Percentiles rank a stretch among this genome's conserved stretches.
Evolutionary conservation across 257 asterid species (phyloP).

Genomic region (Primulina huaijiensis): DNA sequence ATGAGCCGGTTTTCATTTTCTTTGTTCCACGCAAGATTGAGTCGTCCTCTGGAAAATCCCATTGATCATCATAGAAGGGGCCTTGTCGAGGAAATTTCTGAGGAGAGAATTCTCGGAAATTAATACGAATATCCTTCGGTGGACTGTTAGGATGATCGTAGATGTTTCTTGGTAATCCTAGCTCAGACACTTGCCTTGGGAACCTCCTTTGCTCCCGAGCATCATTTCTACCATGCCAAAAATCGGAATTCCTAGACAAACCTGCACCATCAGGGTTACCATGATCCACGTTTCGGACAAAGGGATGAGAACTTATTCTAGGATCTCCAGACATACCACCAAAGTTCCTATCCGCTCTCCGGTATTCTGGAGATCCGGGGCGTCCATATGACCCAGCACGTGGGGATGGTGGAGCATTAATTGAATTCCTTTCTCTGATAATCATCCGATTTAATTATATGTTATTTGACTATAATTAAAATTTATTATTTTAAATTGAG

Average conservation of each 20-base stretch:
- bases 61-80: constrained; percentile 60
- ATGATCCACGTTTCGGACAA: constrained; percentile 43
- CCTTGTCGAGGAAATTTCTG: constrained; percentile 43
- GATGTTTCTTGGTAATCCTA: constrained; percentile 34
- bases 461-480: too few species aligned
- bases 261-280: constrained; percentile 34
- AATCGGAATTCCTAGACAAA: constrained; percentile 39
- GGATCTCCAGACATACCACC: constrained; percentile 43
- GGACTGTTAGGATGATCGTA: constrained; percentile 55
- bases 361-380: constrained; percentile 43
- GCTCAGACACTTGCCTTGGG: constrained; percentile 39
- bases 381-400: constrained; percentile 43
- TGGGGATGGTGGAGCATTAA: constrained; percentile 55
- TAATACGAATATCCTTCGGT: constrained; percentile 41
- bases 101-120: constrained; percentile 55
- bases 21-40: constrained; percentile 57
- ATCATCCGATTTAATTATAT: too few species aligned
- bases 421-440: constrained; percentile 56
- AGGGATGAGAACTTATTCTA: constrained; percentile 43
- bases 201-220: constrained; percentile 49
- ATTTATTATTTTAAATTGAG: too few species aligned
- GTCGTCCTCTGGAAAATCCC: constrained; percentile 92
- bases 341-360: constrained; percentile 46
- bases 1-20: constrained; percentile 48
- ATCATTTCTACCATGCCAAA: constrained; percentile 46